Conservation (phyloP, 306 rosid genomes). For the Phaseolus lunatus region DNA sequence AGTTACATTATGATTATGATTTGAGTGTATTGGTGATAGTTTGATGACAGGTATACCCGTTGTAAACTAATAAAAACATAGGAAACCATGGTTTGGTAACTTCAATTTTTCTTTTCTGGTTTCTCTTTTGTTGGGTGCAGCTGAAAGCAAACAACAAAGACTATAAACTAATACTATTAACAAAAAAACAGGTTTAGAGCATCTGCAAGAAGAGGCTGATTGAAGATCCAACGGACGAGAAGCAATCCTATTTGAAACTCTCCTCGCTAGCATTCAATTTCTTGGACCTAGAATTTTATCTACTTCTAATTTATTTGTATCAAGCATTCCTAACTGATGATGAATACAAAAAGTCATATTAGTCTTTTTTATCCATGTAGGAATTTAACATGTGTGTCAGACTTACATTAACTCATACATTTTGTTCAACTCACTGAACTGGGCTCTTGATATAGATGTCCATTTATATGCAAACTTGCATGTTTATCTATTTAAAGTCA, state of each 20-base stretch:
- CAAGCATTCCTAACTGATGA: background rate
- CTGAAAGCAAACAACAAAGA: background rate
- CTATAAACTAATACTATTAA: background rate
- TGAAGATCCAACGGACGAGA: background rate
- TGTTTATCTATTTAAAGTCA: background rate
- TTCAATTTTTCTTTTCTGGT: slow-evolving; percentile 37
- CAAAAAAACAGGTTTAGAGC: background rate
- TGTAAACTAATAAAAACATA: slow-evolving; percentile 75
- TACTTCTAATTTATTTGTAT: background rate
- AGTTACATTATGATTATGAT: slow-evolving; percentile 52
- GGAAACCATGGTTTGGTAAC: slow-evolving; percentile 61
- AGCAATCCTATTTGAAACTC: background rate
- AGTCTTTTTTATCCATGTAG: too few relatives aligned
- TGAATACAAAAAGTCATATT: background rate
- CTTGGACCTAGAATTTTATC: slow-evolving; percentile 10
- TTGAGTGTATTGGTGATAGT: slow-evolving; percentile 67
- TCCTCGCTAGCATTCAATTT: slow-evolving; percentile 17
- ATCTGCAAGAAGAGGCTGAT: background rate
- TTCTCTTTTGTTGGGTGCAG: background rate
- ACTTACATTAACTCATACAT: too few relatives aligned
- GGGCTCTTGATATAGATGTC: background rate
- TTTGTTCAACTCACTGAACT: too few relatives aligned
- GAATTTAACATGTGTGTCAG: too few relatives aligned
- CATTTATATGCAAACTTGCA: background rate
- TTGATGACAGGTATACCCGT: slow-evolving; percentile 62